Evolutionary conservation across 192 early-diverging fungal species (phyloP).

Genomic region (Dissophora globulifera): DNA sequence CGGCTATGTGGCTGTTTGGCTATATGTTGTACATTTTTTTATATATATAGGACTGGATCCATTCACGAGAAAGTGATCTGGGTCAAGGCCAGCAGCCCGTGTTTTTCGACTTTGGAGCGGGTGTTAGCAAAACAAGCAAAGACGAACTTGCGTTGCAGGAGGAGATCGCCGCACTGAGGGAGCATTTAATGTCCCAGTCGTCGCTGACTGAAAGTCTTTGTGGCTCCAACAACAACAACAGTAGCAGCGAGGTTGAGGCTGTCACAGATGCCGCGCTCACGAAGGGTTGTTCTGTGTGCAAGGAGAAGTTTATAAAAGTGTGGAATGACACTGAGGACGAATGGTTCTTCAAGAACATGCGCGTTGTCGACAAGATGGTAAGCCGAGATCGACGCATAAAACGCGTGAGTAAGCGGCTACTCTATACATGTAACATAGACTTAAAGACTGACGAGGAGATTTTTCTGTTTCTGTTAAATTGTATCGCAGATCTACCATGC

Average conservation of each 20-base stretch:
- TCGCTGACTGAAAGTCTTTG: slow-evolving; percentile 23
- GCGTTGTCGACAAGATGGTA: slow-evolving; percentile 67
- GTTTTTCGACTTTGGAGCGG: slow-evolving; percentile 47
- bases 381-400: slow-evolving; percentile 2
- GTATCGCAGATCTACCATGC: slow-evolving; percentile 74
- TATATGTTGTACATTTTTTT: background rate
- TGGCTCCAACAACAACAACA: no score
- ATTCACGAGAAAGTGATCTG: slow-evolving; percentile 52
- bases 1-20: no score
- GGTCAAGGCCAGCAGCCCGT: slow-evolving; percentile 44
- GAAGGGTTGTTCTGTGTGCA: slow-evolving; percentile 77
- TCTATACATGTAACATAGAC: no score
- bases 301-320: slow-evolving; percentile 76
- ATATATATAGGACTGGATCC: slow-evolving; percentile 53
- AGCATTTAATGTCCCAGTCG: slow-evolving; percentile 35
- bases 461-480: no score
- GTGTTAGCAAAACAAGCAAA: slow-evolving; percentile 37
- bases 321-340: slow-evolving; percentile 83
- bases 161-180: slow-evolving; percentile 39
- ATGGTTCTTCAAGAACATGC: slow-evolving; percentile 79
- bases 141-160: slow-evolving; percentile 35
- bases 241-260: slow-evolving; percentile 29
- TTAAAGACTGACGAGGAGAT: no score
- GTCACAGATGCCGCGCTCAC: slow-evolving; percentile 59
- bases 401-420: background rate